A percentile compares a stretch with the other conserved stretches of the same genome.
Conservation (phyloP, 2,329 filamentous ascomycete species). For the Penicillium sp. region DNA sequence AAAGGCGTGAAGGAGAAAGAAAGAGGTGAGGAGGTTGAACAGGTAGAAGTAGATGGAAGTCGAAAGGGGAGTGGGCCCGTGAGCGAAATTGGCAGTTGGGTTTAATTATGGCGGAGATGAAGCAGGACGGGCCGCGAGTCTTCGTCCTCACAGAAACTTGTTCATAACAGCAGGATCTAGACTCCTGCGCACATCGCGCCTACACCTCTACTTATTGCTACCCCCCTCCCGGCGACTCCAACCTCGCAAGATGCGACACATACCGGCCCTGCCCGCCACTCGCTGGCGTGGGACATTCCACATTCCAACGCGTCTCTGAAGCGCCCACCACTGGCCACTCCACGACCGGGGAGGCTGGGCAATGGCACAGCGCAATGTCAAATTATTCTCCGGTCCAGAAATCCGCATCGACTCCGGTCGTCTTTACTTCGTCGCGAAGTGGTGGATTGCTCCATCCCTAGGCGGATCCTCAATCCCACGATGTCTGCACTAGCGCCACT, state of each 20-base stretch:
- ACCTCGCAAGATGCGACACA: constrained; percentile 19
- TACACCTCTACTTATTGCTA: constrained; percentile 19
- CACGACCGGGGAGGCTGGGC: constrained; percentile 16
- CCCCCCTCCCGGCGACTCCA: constrained; percentile 11
- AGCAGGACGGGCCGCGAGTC: background rate
- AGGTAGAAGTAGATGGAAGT: constrained; percentile 5
- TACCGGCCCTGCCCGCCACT: constrained; percentile 21
- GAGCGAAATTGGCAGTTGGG: constrained; percentile 9
- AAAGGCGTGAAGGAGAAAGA: constrained; percentile 14
- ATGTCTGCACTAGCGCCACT: constrained; percentile 5
- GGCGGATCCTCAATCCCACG: constrained; percentile 20
- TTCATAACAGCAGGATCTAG: too few species aligned
- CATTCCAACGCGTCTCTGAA: constrained; percentile 22
- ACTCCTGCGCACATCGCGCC: background rate
- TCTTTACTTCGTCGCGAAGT: background rate
- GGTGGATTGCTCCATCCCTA: constrained; percentile 6
- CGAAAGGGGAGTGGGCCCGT: constrained; percentile 18
- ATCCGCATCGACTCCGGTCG: background rate
- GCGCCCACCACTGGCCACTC: constrained; percentile 9
- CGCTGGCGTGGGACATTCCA: constrained; percentile 22
- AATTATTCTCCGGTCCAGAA: constrained; percentile 14
- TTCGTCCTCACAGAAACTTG: background rate
- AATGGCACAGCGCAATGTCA: too few species aligned
- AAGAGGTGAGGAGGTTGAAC: constrained; percentile 7
- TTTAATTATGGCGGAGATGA: constrained; percentile 8